Evolutionary conservation across 2,329 filamentous ascomycete species (phyloP).

Genomic region (Stachybotrys chlorohalonatus): DNA sequence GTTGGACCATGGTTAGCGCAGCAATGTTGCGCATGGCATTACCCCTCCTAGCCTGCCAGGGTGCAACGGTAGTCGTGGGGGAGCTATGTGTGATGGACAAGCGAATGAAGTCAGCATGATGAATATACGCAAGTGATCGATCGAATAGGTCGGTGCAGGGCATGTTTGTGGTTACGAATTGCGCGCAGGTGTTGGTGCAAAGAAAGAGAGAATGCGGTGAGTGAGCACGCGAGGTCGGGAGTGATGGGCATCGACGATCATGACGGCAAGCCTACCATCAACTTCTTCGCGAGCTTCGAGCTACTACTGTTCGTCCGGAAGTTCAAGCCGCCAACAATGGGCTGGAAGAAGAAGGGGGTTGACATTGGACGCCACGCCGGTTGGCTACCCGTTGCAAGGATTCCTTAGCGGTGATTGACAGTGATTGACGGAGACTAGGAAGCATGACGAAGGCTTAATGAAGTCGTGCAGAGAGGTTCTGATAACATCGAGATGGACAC

Average conservation of each 20-base stretch:
- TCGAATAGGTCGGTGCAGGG: background rate
- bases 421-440: background rate
- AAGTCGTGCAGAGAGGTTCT: background rate
- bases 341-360: background rate
- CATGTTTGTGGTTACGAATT: too few species aligned
- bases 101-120: background rate
- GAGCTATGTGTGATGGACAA: background rate
- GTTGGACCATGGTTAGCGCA: background rate
- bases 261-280: background rate
- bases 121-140: background rate
- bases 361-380: too few species aligned
- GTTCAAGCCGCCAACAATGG: background rate
- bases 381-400: background rate
- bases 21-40: background rate
- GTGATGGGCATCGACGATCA: background rate
- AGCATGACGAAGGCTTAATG: background rate
- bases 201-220: background rate
- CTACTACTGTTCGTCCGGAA: background rate
- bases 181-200: too few species aligned
- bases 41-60: background rate
- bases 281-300: background rate
- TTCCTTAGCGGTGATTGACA: background rate
- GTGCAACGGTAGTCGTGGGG: background rate
- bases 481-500: too few species aligned
- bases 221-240: background rate